Conservation (phyloP, 768 basidiomycete genomes). For the Cantharellus cinnabarinus region DNA sequence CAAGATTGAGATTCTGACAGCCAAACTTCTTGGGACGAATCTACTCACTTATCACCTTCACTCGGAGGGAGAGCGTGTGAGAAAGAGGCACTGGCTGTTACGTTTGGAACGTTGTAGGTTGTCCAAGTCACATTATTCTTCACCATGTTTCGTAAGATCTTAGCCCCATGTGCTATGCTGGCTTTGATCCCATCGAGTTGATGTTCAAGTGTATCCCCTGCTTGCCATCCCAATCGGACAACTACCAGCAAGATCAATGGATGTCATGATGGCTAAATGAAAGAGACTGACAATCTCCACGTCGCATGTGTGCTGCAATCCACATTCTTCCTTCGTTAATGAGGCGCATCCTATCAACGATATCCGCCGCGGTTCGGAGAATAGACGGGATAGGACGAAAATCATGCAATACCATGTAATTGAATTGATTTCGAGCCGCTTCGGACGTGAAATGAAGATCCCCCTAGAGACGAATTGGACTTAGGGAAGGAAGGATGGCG, state of each 20-base stretch:
- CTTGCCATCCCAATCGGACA: constrained; percentile 18
- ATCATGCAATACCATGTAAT: constrained; percentile 17
- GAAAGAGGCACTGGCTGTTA: constrained; percentile 2
- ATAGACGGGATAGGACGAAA: constrained; percentile 15
- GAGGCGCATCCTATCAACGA: constrained; percentile 18
- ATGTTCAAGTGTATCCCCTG: constrained; percentile 18
- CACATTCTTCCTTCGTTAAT: constrained; percentile 8
- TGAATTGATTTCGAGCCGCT: constrained; percentile 16
- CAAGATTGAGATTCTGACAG: neutral
- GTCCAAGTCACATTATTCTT: neutral
- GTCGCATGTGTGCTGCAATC: constrained; percentile 10
- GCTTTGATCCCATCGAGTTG: constrained; percentile 20
- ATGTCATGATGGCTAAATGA: neutral
- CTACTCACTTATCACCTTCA: constrained; percentile 8
- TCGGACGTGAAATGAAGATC: constrained; percentile 17
- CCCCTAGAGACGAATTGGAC: constrained; percentile 11
- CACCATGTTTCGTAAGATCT: constrained; percentile 3
- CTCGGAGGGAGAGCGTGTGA: constrained; percentile 2
- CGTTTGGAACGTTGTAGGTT: constrained; percentile 4
- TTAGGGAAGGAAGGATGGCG: neutral
- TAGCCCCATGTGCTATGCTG: constrained; percentile 14
- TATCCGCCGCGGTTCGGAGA: constrained; percentile 14
- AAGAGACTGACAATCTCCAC: constrained; percentile 9
- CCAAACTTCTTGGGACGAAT: neutral
- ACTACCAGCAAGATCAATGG: constrained; percentile 2